phyloP scores from a whole-genome alignment of 2,329 filamentous ascomycete genomes.

The Herpotrichia juniperi region DNA sequence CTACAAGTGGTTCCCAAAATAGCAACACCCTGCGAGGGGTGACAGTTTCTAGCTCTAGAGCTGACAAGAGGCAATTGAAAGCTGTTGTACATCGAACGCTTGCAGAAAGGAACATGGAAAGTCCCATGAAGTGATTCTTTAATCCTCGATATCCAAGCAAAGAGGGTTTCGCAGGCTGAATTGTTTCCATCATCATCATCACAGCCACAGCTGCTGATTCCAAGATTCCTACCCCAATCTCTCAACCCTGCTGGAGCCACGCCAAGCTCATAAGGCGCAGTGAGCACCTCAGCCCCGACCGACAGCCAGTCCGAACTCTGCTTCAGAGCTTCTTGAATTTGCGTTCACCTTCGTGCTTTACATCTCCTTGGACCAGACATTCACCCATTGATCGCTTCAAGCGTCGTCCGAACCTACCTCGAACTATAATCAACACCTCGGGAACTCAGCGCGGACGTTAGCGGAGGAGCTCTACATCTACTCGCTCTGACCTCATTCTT shows the following conservation, averaged over 20 bases:
- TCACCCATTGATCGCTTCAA: not conserved
- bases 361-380: not conserved
- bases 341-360: not conserved
- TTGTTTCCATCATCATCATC: not conserved
- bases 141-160: not conserved
- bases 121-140: not conserved
- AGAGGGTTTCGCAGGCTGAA: not conserved
- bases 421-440: not conserved
- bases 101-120: not conserved
- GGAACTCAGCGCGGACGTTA: not conserved
- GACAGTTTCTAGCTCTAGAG: not conserved
- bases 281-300: conserved; percentile 15
- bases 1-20: conserved; percentile 5
- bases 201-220: conserved; percentile 1
- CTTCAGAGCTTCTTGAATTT: not conserved
- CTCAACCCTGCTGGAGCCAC: conserved; percentile 9
- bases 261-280: conserved; percentile 12
- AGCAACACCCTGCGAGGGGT: not conserved
- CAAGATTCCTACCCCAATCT: not conserved
- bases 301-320: not conserved
- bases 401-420: not conserved
- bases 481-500: not conserved
- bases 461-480: not conserved
- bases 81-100: not conserved
- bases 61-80: not conserved